Base-by-base conservation (phyloP, 2,329 filamentous ascomycete species). In the Xylaria sp. region DNA sequence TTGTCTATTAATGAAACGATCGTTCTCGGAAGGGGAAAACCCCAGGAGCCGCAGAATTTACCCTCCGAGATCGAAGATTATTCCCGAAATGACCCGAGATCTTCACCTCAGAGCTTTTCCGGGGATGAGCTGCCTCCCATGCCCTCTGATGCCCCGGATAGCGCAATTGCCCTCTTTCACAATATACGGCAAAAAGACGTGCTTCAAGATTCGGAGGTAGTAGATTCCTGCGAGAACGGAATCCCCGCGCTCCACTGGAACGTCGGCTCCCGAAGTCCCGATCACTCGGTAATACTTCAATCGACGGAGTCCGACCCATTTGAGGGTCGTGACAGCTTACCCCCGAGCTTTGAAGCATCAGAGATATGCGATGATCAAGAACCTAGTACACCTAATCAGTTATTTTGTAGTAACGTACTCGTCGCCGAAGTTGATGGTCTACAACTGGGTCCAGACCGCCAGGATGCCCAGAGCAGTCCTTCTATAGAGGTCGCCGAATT, bases 401-500 rank as follows among this genome's bases (percentile, higher is more conserved):
- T 54, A 52, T 18, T 32, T 7, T 52, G 18, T 55, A 25, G 28
- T 13, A 65, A 39, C 25, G 50, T 34, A 7, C 52, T 54, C 44
- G 10, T 59, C 4, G 23, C 39, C 32, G 63, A 64, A 58, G 55
- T 70, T 25, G 51, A 66, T 56, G 23, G 7, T 23, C 55, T 59
- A 18, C 59, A 50, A 25, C 44, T 66, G 12, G 41, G 44, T 23
- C 37, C 56, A 44, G 56, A 66, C 18, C 13, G 28, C 32, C 41
- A 5, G 10, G 18, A 63, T 57, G 2, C 9, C 25, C 32, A 67
- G 41, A 58, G 46, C 20, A 73, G 71, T 48, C 62, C 66, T n/a
- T 68, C 63, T 3, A 66, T 64, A 41, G 69, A 32, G 5, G 50
- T 46, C 10, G 52, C 18, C 20, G 65, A 69, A 44, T 60, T 60